Evolutionary conservation across 805 yeast genomes (phyloP).

Genomic region (Wickerhamiella domercqiae): DNA sequence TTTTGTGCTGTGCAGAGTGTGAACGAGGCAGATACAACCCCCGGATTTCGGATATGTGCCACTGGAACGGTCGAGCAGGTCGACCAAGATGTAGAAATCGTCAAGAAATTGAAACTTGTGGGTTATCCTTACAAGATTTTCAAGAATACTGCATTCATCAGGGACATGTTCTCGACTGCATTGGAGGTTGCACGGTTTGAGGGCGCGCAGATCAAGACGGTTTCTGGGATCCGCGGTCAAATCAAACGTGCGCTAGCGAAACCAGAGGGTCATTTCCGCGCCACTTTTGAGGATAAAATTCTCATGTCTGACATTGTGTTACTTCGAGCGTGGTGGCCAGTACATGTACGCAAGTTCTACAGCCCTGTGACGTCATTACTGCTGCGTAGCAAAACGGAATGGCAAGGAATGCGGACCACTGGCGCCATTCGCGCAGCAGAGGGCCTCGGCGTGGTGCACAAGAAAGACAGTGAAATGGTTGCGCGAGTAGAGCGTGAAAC

Average conservation of each 20-base stretch:
- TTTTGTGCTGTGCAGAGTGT: slow-evolving; percentile 90
- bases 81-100: slow-evolving; percentile 77
- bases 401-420: slow-evolving; percentile 95
- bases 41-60: slow-evolving; percentile 87
- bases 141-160: slow-evolving; percentile 92
- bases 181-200: slow-evolving; percentile 95
- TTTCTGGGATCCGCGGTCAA: slow-evolving; percentile 94
- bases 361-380: slow-evolving; percentile 91
- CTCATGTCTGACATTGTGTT: slow-evolving; percentile 71
- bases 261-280: slow-evolving; percentile 92
- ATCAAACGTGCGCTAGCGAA: slow-evolving; percentile 85
- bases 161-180: slow-evolving; percentile 86
- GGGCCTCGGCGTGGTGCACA: slow-evolving; percentile 46
- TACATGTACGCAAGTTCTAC: slow-evolving; percentile 74
- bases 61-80: slow-evolving; percentile 93
- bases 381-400: slow-evolving; percentile 57
- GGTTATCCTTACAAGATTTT: slow-evolving; percentile 90
- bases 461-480: slow-evolving; percentile 36
- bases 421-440: slow-evolving; percentile 80
- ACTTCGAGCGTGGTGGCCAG: slow-evolving; percentile 94
- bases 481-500: slow-evolving; percentile 65
- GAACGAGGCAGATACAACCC: slow-evolving; percentile 68
- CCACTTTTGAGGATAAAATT: slow-evolving; percentile 91
- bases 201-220: slow-evolving; percentile 94
- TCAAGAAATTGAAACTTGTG: slow-evolving; percentile 84